These are phyloP conservation scores for Cyclocybe aegerita DNA, from an alignment of 768 basidiomycete species.

Conservation along the genomic window DNA sequence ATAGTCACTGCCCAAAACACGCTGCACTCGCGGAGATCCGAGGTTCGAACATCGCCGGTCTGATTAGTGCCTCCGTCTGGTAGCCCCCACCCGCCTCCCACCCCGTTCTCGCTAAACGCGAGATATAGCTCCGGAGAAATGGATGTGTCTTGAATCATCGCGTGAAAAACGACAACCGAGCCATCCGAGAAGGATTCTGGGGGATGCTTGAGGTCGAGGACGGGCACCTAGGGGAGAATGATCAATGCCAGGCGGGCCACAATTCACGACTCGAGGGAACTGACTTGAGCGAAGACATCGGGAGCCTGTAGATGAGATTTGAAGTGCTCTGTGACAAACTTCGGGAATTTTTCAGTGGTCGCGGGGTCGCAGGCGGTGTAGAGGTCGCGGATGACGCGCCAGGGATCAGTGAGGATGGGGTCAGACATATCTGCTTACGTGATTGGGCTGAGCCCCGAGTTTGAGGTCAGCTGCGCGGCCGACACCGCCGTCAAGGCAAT, in stretches of 20 bases:
- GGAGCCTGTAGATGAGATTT: conserved; percentile 34
- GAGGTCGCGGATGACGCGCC: conserved; percentile 46
- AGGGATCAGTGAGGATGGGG: conserved; percentile 46
- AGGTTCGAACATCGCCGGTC: conserved; percentile 38
- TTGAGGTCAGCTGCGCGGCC: conserved; percentile 17
- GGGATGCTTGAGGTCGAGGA: conserved; percentile 45
- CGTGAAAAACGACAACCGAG: conserved; percentile 69
- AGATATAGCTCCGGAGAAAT: conserved; percentile 73
- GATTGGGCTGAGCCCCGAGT: conserved; percentile 10
- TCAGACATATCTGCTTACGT: conserved; percentile 52
- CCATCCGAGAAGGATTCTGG: conserved; percentile 49
- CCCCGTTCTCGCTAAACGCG: conserved; percentile 38
- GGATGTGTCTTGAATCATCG: conserved; percentile 84
- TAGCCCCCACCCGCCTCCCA: conserved; percentile 79
- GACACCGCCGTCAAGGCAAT: conserved; percentile 1
- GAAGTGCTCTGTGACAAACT: conserved; percentile 47
- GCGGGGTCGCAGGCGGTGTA: conserved; percentile 26
- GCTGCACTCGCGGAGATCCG: conserved; percentile 58
- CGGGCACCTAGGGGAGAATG: conserved; percentile 49
- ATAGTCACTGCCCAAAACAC: conserved; percentile 75
- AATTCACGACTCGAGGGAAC: conserved; percentile 3
- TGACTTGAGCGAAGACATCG: conserved; percentile 42
- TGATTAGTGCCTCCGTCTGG: conserved; percentile 28
- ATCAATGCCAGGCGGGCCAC: not conserved
- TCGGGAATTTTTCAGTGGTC: conserved; percentile 37